phyloP scores from a whole-genome alignment of 176 grass and related monocot genomes.

The Chrysopogon serrulatus region DNA sequence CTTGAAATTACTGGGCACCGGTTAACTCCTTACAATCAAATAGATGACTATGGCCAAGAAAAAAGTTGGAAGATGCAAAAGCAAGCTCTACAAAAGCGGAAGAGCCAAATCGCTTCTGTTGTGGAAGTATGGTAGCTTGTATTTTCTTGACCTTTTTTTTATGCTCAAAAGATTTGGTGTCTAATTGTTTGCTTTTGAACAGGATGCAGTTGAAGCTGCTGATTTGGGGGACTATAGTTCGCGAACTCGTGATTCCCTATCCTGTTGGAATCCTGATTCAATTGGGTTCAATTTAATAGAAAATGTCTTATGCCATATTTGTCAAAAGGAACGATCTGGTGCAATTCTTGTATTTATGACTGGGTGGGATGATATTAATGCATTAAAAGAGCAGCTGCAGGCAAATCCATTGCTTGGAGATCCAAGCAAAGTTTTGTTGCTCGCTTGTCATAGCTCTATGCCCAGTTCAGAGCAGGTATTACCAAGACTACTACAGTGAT shows the following conservation, averaged over 20 bases:
- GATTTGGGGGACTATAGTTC: conserved; percentile 87
- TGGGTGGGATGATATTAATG: conserved; percentile 99
- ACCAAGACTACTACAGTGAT: neutral
- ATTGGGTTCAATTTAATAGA: conserved; percentile 99
- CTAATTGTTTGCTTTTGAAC: conserved; percentile 34
- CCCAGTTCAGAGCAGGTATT: conserved; percentile 91
- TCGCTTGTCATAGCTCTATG: conserved; percentile 96
- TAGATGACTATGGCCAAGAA: conserved; percentile 99
- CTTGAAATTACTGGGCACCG: conserved; percentile 83
- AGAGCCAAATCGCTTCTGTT: conserved; percentile 93
- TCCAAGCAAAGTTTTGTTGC: conserved; percentile 87
- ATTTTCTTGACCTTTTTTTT: conserved; percentile 2
- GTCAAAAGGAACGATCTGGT: conserved; percentile 74
- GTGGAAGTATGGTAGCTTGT: conserved; percentile 60
- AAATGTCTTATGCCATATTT: conserved; percentile 87
- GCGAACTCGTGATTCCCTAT: conserved; percentile 75
- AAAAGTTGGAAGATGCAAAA: conserved; percentile 99
- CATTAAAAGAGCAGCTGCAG: conserved; percentile 91
- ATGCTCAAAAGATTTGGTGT: conserved; percentile 6
- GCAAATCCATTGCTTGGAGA: conserved; percentile 90
- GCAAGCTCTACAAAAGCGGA: conserved; percentile 83
- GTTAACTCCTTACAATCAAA: conserved; percentile 94
- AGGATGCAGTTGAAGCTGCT: conserved; percentile 88
- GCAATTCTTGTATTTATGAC: conserved; percentile 99
- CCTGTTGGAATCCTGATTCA: conserved; percentile 97